phyloP scores from a whole-genome alignment of 768 basidiomycete species.

The Hypholoma fasciculare region DNA sequence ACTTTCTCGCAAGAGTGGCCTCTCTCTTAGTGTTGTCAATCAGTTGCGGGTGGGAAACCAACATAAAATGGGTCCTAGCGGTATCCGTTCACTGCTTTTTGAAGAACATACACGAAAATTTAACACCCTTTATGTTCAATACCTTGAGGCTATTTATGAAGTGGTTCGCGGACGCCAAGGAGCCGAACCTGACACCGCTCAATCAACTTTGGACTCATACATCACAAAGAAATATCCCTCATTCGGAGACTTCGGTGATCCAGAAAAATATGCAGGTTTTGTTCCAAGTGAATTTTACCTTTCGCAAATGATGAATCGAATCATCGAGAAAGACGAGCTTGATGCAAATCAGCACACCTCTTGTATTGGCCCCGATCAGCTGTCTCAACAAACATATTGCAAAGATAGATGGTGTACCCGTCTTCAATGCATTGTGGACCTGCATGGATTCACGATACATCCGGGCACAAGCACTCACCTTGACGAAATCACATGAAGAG shows the following conservation, averaged over 20 bases:
- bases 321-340: conserved; percentile 20
- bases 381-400: conserved; percentile 26
- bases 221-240: background rate
- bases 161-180: background rate
- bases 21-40: background rate
- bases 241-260: background rate
- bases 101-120: background rate
- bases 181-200: background rate
- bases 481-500: conserved; percentile 21
- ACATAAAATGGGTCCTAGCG: background rate
- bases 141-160: background rate
- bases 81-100: background rate
- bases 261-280: conserved; percentile 17
- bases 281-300: conserved; percentile 21
- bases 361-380: conserved; percentile 20
- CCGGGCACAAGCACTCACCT: conserved; percentile 16
- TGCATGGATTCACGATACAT: conserved; percentile 23
- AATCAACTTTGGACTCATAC: background rate
- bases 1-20: background rate
- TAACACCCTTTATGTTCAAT: background rate
- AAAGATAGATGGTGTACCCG: conserved; percentile 17
- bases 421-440: conserved; percentile 24
- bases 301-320: conserved; percentile 20
- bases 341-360: conserved; percentile 25
- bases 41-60: background rate